Conservation (phyloP, 495 filamentous ascomycete genomes). For the Aspergillus carlsbadensis region DNA sequence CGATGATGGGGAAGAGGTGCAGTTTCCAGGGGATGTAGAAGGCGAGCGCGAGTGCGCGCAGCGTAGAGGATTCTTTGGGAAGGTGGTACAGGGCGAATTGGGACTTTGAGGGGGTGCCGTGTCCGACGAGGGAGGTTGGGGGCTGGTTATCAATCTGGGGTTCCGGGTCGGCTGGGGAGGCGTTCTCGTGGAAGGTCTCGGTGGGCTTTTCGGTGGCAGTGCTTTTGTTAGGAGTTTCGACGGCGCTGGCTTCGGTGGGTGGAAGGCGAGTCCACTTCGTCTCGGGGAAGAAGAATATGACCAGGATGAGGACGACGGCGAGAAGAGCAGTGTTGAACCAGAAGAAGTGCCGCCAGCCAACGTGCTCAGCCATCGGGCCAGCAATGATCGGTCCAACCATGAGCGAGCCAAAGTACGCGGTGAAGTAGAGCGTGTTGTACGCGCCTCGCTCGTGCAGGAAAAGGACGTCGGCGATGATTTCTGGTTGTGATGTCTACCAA, state of each 20-base stretch:
- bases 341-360: constrained; percentile 58
- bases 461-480: constrained; percentile 65
- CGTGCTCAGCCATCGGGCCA: constrained; percentile 54
- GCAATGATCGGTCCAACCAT: constrained; percentile 58
- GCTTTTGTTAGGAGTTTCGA: constrained; percentile 1
- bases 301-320: constrained; percentile 43
- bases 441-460: constrained; percentile 66
- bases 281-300: constrained; percentile 60
- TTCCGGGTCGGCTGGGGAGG: background rate
- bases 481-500: constrained; percentile 55
- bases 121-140: constrained; percentile 39
- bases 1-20: constrained; percentile 62
- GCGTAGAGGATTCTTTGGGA: too few relatives aligned
- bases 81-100: constrained; percentile 56
- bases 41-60: too few relatives aligned
- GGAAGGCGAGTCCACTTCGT: constrained; percentile 55
- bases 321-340: constrained; percentile 55
- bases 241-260: constrained; percentile 20
- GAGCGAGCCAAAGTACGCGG: constrained; percentile 44
- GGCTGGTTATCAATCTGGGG: background rate
- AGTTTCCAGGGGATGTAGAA: constrained; percentile 55
- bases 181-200: constrained; percentile 20
- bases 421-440: constrained; percentile 67
- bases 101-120: constrained; percentile 49
- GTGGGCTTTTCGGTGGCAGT: constrained; percentile 20